Percentiles rank a stretch among this genome's conserved stretches.
Conservation (phyloP, 345 rosid species). For the Murraya koenigii region DNA sequence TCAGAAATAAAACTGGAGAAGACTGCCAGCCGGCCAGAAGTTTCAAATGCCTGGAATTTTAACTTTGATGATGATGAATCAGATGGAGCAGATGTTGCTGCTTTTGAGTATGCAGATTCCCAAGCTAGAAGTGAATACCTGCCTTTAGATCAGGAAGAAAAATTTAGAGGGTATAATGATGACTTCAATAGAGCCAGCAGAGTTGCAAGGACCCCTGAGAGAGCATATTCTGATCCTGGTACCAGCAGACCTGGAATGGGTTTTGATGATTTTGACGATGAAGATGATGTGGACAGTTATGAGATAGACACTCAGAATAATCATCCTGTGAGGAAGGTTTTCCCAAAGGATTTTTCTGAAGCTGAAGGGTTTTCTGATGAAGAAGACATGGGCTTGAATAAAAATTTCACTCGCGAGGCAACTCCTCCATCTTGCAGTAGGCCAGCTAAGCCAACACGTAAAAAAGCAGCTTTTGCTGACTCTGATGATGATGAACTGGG, state of each 20-base stretch:
- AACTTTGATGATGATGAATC: conserved; percentile 98
- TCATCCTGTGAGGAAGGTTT: conserved; percentile 32
- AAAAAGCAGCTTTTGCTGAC: conserved; percentile 31
- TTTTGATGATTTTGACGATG: conserved; percentile 93
- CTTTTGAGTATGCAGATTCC: conserved; percentile 85
- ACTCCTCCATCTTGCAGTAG: conserved; percentile 21
- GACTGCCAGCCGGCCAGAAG: conserved; percentile 45
- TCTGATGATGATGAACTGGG: conserved; percentile 50
- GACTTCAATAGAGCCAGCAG: conserved; percentile 31
- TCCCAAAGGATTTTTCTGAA: conserved; percentile 41
- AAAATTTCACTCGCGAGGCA: conserved; percentile 25
- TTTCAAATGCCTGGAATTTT: conserved; percentile 93
- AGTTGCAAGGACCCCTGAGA: conserved; percentile 23
- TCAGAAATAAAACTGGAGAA: conserved; percentile 43
- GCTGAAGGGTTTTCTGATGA: conserved; percentile 40
- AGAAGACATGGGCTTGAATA: conserved; percentile 30
- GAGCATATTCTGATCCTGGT: conserved; percentile 44
- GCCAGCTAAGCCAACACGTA: conserved; percentile 32
- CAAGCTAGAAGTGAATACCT: conserved; percentile 31
- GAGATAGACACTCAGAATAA: conserved; percentile 59
- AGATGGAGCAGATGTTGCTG: conserved; percentile 95
- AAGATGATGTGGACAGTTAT: conserved; percentile 86
- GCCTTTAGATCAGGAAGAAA: conserved; percentile 27
- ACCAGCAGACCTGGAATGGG: conserved; percentile 47
- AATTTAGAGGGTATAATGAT: conserved; percentile 38